These are phyloP conservation scores for Saccharomycopsis sp. DNA, from an alignment of 805 yeast species.

Conservation along the genomic window DNA sequence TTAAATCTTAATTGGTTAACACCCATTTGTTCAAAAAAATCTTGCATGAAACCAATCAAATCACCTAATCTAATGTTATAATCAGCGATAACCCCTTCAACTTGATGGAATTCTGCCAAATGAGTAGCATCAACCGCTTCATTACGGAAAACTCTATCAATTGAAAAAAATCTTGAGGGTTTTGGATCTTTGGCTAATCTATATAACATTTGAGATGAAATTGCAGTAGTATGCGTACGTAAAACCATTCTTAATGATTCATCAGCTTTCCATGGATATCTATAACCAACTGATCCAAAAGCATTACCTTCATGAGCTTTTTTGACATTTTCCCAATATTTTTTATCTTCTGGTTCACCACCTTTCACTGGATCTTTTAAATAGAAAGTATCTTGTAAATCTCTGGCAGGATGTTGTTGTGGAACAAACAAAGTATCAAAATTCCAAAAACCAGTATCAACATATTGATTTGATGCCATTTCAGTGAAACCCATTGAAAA, in stretches of 20 bases:
- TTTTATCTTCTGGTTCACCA: constrained; percentile 69
- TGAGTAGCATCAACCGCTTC: constrained; percentile 99
- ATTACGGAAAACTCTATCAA: constrained; percentile 97
- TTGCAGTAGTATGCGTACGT: constrained; percentile 97
- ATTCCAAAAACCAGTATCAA: constrained; percentile 98
- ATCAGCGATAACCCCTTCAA: constrained; percentile 98
- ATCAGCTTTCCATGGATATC: constrained; percentile 93
- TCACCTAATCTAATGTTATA: constrained; percentile 92
- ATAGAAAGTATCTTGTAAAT: constrained; percentile 96
- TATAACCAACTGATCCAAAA: constrained; percentile 92
- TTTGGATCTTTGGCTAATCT: constrained; percentile 78
- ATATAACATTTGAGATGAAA: constrained; percentile 81
- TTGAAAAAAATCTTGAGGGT: constrained; percentile 87
- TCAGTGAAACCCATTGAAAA: constrained; percentile 97
- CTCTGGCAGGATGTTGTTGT: constrained; percentile 99
- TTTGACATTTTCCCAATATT: constrained; percentile 68
- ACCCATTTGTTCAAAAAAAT: constrained; percentile 95
- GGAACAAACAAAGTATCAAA: constrained; percentile 95
- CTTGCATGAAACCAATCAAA: constrained; percentile 96
- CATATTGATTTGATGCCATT: constrained; percentile 98
- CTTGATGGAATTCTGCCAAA: constrained; percentile 98
- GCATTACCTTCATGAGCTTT: constrained; percentile 84
- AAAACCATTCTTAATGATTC: constrained; percentile 87
- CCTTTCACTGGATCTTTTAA: constrained; percentile 85
- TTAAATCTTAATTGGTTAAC: constrained; percentile 91